Conservation (phyloP, 2,329 filamentous ascomycete genomes). For the Colletotrichum spinosum region DNA sequence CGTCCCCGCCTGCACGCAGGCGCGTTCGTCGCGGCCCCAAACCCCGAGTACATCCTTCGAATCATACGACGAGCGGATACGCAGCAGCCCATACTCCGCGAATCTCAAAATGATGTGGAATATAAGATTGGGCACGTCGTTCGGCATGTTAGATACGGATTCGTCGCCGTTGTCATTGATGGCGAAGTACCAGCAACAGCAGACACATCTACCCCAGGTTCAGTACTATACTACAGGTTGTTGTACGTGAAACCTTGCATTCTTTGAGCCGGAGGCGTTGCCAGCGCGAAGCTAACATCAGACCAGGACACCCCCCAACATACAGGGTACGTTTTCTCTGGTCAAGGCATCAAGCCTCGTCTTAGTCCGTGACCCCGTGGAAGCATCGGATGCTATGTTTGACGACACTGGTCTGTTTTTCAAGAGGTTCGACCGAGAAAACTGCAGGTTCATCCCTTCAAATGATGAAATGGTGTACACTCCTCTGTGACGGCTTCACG, state of each 20-base stretch:
- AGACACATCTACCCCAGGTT: conserved; percentile 9
- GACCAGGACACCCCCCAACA: conserved; percentile 31
- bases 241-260: conserved; percentile 10
- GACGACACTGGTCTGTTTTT: conserved; percentile 86
- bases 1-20: conserved; percentile 25
- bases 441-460: conserved; percentile 72
- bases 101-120: conserved; percentile 40
- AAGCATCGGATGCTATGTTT: conserved; percentile 64
- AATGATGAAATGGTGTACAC: conserved; percentile 32
- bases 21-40: conserved; percentile 24
- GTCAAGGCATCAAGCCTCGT: conserved; percentile 36
- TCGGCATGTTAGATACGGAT: conserved; percentile 82
- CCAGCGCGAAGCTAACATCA: not conserved
- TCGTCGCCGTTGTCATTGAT: conserved; percentile 87
- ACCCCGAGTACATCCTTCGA: conserved; percentile 41
- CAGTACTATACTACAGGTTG: conserved; percentile 18
- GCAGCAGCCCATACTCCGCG: conserved; percentile 51
- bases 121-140: conserved; percentile 88
- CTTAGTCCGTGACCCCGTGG: conserved; percentile 26
- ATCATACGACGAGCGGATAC: conserved; percentile 59
- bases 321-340: conserved; percentile 34
- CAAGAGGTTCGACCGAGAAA: conserved; percentile 80
- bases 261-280: conserved; percentile 39
- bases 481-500: conserved; percentile 1
- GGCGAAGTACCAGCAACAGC: conserved; percentile 54